phyloP scores from a whole-genome alignment of 108 stramenopile genomes.

The Pseudonitzschia multistriata region DNA sequence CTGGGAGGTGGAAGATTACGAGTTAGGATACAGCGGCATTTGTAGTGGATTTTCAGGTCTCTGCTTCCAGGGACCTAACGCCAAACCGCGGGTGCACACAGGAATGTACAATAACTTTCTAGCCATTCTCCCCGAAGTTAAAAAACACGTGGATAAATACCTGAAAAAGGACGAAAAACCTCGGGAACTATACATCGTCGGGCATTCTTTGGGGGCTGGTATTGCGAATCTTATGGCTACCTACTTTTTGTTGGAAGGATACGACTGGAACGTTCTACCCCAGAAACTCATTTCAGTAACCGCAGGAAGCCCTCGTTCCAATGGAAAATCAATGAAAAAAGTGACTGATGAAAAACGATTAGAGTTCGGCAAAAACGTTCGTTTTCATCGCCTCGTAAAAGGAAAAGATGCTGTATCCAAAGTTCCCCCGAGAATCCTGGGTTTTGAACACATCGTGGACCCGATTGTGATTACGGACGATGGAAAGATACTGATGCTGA shows the following conservation, averaged over 20 bases:
- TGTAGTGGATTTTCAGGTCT: conserved; percentile 29
- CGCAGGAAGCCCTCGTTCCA: conserved; percentile 55
- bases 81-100: conserved; percentile 53
- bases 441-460: conserved; percentile 41
- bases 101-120: conserved; percentile 66
- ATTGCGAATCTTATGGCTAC: conserved; percentile 57
- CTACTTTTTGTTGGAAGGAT: conserved; percentile 48
- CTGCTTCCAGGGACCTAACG: conserved; percentile 25
- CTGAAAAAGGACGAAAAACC: conserved; percentile 40
- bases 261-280: conserved; percentile 44
- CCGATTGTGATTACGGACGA: conserved; percentile 37
- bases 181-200: conserved; percentile 50
- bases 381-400: conserved; percentile 45
- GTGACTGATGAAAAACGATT: conserved; percentile 32
- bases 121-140: conserved; percentile 32
- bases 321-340: conserved; percentile 32
- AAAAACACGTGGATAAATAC: conserved; percentile 44
- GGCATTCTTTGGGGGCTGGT: conserved; percentile 59
- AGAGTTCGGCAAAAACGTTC: conserved; percentile 26
- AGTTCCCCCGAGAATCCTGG: conserved; percentile 40
- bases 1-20: conserved; percentile 48
- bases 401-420: conserved; percentile 47
- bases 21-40: conserved; percentile 29
- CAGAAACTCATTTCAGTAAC: conserved; percentile 47
- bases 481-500: conserved; percentile 31